Conservation (phyloP, 768 basidiomycete species). For the Lepiota venenata region DNA sequence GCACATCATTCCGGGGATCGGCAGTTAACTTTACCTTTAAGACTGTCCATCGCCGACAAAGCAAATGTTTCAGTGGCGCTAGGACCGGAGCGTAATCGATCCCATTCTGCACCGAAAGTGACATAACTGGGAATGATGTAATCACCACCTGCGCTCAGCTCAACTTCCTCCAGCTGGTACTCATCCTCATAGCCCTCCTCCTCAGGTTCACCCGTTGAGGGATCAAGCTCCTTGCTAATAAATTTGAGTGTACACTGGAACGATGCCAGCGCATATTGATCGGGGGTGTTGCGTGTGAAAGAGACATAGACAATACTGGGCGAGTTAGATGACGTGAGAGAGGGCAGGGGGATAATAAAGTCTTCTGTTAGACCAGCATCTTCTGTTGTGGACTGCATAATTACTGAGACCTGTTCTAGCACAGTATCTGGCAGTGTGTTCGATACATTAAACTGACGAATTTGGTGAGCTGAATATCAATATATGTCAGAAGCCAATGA, state of each 20-base stretch:
- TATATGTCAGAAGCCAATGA: background rate
- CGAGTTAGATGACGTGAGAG: constrained; percentile 64
- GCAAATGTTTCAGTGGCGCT: constrained; percentile 91
- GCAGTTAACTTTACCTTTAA: constrained; percentile 68
- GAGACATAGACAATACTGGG: constrained; percentile 92
- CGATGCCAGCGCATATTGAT: constrained; percentile 74
- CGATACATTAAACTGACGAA: constrained; percentile 85
- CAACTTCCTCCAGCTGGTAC: constrained; percentile 95
- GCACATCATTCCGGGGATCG: background rate
- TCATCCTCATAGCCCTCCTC: constrained; percentile 99
- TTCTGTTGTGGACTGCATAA: constrained; percentile 80
- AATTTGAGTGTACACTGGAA: constrained; percentile 94
- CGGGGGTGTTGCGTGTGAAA: constrained; percentile 80
- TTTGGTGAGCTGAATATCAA: constrained; percentile 10
- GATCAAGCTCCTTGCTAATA: constrained; percentile 96
- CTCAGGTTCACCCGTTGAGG: constrained; percentile 91
- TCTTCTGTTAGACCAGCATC: constrained; percentile 84
- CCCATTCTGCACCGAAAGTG: constrained; percentile 94
- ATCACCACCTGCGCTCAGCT: constrained; percentile 88
- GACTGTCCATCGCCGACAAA: constrained; percentile 85
- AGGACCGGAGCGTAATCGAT: constrained; percentile 75
- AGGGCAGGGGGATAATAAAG: constrained; percentile 85
- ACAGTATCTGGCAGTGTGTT: constrained; percentile 97
- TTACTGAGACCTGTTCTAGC: constrained; percentile 88
- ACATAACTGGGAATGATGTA: constrained; percentile 95